Conservation (phyloP, 2,329 filamentous ascomycete species). For the Pleomassaria siparia region DNA sequence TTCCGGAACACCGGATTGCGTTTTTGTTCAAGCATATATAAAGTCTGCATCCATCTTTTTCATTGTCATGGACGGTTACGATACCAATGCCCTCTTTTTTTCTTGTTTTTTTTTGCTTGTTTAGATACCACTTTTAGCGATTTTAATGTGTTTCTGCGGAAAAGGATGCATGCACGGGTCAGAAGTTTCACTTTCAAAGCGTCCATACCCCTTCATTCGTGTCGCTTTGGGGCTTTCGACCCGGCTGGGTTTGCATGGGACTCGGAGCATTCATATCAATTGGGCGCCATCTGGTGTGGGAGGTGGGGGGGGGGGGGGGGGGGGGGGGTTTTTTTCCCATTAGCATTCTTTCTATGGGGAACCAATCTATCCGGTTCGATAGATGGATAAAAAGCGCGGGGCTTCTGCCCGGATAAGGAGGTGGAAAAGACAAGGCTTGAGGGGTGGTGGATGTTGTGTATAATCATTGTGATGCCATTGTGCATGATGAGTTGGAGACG, state of each 20-base stretch:
- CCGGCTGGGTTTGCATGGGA: constrained; percentile 3
- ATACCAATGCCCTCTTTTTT: constrained; percentile 32
- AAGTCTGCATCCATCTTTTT: constrained; percentile 22
- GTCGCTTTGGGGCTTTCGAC: not conserved
- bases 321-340: not conserved
- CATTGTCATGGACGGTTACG: constrained; percentile 31
- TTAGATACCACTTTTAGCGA: constrained; percentile 47
- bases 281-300: no score
- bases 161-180: constrained; percentile 43
- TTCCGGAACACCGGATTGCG: constrained; percentile 8
- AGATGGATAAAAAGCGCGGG: not conserved
- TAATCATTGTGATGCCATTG: constrained; percentile 1
- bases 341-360: not conserved
- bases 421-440: not conserved
- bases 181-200: not conserved
- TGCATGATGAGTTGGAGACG: not conserved
- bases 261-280: not conserved
- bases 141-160: constrained; percentile 68
- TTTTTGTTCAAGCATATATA: constrained; percentile 23
- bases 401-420: not conserved
- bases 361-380: not conserved
- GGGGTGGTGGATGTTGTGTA: not conserved
- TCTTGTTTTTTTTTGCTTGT: constrained; percentile 22
- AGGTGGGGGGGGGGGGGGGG: not conserved
- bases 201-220: constrained; percentile 3